A percentile compares a stretch with the other conserved stretches of the same genome.
These are phyloP conservation scores for Phytophthora syringae DNA, from an alignment of 352 stramenopile genomes.

Conservation along the genomic window DNA sequence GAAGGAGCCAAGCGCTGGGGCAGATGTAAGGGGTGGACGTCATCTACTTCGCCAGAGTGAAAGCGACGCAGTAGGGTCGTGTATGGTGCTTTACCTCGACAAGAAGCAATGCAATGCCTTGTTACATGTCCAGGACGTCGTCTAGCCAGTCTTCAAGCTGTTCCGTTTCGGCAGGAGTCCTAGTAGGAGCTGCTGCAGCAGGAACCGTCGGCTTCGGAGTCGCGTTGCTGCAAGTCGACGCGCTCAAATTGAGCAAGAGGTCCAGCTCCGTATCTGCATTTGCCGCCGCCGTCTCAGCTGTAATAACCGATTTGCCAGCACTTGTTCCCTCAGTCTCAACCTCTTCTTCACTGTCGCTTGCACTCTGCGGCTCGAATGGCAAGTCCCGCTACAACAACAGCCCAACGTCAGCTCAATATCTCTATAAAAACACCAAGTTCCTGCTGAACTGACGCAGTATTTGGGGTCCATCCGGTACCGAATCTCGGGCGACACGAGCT, in stretches of 20 bases:
- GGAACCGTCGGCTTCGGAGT: conserved; percentile 1
- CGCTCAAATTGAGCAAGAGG: conserved; percentile 52
- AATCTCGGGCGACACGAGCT: conserved; percentile 46
- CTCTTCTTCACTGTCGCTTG: conserved; percentile 16
- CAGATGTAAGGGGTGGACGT: conserved; percentile 83
- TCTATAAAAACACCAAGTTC: not conserved
- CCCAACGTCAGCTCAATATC: not conserved
- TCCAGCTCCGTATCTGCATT: conserved; percentile 44
- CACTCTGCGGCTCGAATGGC: conserved; percentile 38
- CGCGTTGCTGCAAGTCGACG: conserved; percentile 16
- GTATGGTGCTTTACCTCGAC: conserved; percentile 1
- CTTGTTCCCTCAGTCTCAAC: conserved; percentile 5
- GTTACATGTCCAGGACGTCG: conserved; percentile 54
- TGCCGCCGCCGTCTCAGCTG: not conserved
- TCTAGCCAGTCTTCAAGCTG: conserved; percentile 80
- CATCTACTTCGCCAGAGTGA: conserved; percentile 68
- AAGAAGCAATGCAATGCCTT: conserved; percentile 6
- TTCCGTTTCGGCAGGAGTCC: conserved; percentile 26
- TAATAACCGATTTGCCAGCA: not conserved
- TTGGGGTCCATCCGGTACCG: conserved; percentile 79
- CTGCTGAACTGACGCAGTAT: conserved; percentile 62
- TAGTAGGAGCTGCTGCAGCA: conserved; percentile 7
- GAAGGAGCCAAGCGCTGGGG: conserved; percentile 76
- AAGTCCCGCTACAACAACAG: conserved; percentile 45
- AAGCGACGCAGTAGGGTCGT: conserved; percentile 10